A percentile compares a stretch with the other conserved stretches of the same genome.
Conservation (phyloP, 768 basidiomycete genomes). For the Clitopilus passeckerianus region DNA sequence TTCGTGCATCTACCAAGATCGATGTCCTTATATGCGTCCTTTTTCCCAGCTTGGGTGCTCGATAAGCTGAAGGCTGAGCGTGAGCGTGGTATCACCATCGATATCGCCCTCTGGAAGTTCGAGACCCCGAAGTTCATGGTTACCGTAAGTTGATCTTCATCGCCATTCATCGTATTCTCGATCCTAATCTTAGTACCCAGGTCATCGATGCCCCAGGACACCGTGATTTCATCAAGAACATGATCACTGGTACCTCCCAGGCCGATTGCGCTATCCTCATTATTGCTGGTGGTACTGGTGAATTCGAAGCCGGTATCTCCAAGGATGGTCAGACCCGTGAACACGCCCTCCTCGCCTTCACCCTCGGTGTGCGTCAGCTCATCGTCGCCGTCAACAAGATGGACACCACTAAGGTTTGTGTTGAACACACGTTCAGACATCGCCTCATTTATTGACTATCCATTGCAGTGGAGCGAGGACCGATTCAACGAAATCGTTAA, state of each 20-base stretch:
- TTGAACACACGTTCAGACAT: no score
- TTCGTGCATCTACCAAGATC: conserved; percentile 3
- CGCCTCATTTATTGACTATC: no score
- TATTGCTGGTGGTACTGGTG: conserved; percentile 98
- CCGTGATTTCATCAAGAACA: conserved; percentile 99
- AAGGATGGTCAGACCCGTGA: conserved; percentile 99
- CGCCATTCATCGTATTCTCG: conserved; percentile 1
- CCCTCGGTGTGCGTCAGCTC: conserved; percentile 99
- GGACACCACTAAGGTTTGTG: conserved; percentile 92
- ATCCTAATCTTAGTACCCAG: conserved; percentile 31
- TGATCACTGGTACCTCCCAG: conserved; percentile 99
- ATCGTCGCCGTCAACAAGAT: conserved; percentile 99
- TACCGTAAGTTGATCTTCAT: conserved; percentile 52
- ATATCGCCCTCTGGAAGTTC: conserved; percentile 99
- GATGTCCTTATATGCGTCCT: conserved; percentile 16
- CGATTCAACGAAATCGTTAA: conserved; percentile 99
- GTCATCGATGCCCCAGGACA: conserved; percentile 99
- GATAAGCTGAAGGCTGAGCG: conserved; percentile 99
- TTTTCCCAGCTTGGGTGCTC: conserved; percentile 89
- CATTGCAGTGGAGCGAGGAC: conserved; percentile 89
- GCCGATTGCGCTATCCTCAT: conserved; percentile 99
- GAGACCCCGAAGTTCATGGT: conserved; percentile 97
- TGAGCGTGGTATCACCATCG: conserved; percentile 99
- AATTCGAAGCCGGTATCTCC: conserved; percentile 99
- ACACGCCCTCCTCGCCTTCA: conserved; percentile 99